Base-by-base conservation (phyloP, 139 green algal genomes). In the Coelastrella sp. region DNA sequence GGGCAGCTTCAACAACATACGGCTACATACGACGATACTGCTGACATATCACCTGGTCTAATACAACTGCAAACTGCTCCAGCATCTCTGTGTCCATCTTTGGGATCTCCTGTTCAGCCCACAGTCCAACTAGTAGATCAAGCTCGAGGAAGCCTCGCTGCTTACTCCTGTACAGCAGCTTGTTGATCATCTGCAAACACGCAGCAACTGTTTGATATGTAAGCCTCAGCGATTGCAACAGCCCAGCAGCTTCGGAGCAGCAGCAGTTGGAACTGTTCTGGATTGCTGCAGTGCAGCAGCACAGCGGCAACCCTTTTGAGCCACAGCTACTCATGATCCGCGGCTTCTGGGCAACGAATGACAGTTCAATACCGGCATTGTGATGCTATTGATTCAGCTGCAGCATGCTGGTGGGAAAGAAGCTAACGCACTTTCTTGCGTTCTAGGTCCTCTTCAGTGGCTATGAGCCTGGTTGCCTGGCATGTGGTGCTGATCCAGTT, bases 141-240 rank as follows among this genome's bases (percentile, higher is more conserved):
- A 98, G 92, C 85, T 98, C 95, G 21, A 98, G 85, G 63, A 95
- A 98, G 5, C 95, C 95, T 9, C 95, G 85, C 87, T 98, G 95
- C 68, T 93, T 94, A 83, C 80, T 91, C 8, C 94, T 88, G 64
- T 98, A 98, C 37, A 97, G 69, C 34, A 96, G 87, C 75, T 91
- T 90, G 85, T 94, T 95, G 0, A 92, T 83, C 17, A 90, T 63
- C 87, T 93, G 79, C 50, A 75, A n/a, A n/a, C n/a, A n/a, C n/a
- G n/a, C n/a, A n/a, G 38, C 38, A 27, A 69, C 30, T 32, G 68
- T 8, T 71, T 37, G 34, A n/a, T 43, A 57, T 7, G 11, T 23
- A 45, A 23, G 50, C 3, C n/a, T 15, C 8, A 34, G 25, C 8
- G 45, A 11, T 15, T 62, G 63, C 5, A 11, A 45, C 30, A 72